These are phyloP conservation scores for Stemphylium beticola DNA, from an alignment of 2,329 filamentous ascomycete genomes.

Conservation along the genomic window DNA sequence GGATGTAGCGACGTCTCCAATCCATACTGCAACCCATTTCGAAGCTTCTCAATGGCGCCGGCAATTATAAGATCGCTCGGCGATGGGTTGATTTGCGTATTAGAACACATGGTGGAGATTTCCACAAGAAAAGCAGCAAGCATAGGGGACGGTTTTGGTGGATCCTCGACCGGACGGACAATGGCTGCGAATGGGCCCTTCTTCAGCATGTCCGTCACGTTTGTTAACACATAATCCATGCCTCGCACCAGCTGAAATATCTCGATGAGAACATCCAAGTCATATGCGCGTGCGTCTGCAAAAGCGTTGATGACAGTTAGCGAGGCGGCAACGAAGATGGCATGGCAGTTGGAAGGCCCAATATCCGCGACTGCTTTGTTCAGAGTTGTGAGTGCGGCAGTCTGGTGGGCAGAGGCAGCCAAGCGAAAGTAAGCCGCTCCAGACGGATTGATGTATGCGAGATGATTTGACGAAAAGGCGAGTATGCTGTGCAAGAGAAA, in stretches of 20 bases:
- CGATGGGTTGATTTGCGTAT: constrained; percentile 8
- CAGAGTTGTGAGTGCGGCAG: constrained; percentile 28
- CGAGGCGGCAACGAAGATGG: constrained; percentile 33
- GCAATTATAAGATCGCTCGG: constrained; percentile 11
- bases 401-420: constrained; percentile 39
- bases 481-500: constrained; percentile 51
- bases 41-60: constrained; percentile 22
- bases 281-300: constrained; percentile 24
- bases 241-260: constrained; percentile 38
- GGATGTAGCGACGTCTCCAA: constrained; percentile 30
- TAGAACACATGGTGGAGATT: constrained; percentile 18
- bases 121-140: constrained; percentile 31
- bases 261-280: constrained; percentile 33
- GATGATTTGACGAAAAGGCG: constrained; percentile 47
- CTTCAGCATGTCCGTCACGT: constrained; percentile 22
- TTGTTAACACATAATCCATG: constrained; percentile 31
- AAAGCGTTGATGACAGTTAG: constrained; percentile 36
- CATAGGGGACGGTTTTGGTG: constrained; percentile 24
- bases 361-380: constrained; percentile 31
- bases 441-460: constrained; percentile 37
- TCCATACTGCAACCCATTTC: constrained; percentile 23
- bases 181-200: constrained; percentile 33
- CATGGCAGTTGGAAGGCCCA: constrained; percentile 36
- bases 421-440: constrained; percentile 25
- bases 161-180: constrained; percentile 10